Percentiles rank a stretch among this genome's conserved stretches.
Conservation (phyloP, 2,329 filamentous ascomycete genomes). For the Elsinoe ampelina region DNA sequence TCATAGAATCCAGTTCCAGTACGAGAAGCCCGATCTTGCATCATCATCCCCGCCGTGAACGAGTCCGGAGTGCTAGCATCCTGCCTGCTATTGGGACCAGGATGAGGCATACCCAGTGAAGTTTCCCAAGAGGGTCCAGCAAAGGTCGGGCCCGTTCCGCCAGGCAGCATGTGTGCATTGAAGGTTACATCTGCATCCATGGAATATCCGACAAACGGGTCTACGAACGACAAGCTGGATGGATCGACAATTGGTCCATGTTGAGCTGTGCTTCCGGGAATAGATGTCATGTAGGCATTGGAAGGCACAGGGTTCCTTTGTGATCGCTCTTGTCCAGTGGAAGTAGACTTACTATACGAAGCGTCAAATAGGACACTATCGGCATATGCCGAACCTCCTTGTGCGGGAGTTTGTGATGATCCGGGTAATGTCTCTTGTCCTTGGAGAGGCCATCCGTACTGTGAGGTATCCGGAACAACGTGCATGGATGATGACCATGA, state of each 20-base stretch:
- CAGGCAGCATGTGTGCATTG: too few relatives aligned
- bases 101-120: too few relatives aligned
- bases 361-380: slow-evolving; percentile 12
- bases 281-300: background rate
- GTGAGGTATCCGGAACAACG: background rate
- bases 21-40: slow-evolving; percentile 15
- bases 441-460: background rate
- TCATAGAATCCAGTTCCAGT: slow-evolving; percentile 25
- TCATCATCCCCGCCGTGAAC: too few relatives aligned
- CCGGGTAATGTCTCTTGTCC: background rate
- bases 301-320: background rate
- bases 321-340: background rate
- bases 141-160: too few relatives aligned
- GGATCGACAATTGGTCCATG: background rate
- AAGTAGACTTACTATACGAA: background rate
- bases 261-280: background rate
- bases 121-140: too few relatives aligned
- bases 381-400: background rate
- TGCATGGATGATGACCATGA: background rate
- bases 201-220: background rate
- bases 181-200: too few relatives aligned
- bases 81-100: too few relatives aligned
- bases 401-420: background rate
- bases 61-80: too few relatives aligned
- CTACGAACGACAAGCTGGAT: background rate